These are phyloP conservation scores for Mycena venus DNA, from an alignment of 768 basidiomycete species.

Conservation along the genomic window DNA sequence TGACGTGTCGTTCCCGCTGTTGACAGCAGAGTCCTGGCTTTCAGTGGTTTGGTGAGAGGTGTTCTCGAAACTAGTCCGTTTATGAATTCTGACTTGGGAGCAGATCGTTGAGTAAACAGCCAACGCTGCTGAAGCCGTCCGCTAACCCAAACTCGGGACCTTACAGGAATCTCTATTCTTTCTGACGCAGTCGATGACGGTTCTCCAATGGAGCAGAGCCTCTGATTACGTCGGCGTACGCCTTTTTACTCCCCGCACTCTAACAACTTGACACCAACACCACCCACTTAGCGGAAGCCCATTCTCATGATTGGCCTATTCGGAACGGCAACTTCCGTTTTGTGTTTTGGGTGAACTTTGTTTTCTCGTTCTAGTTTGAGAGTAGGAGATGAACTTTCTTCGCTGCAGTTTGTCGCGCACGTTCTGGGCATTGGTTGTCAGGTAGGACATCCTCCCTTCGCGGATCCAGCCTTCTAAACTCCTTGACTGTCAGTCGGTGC, in stretches of 20 bases:
- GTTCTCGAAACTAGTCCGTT: slow-evolving; percentile 33
- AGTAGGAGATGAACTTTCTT: too few relatives aligned
- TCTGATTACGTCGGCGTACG: slow-evolving; percentile 59
- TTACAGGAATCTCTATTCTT: slow-evolving; percentile 67
- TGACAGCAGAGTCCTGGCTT: not conserved
- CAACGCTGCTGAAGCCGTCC: too few relatives aligned
- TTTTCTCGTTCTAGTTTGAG: too few relatives aligned
- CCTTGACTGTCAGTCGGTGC: slow-evolving; percentile 48
- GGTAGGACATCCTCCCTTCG: not conserved
- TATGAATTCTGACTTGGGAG: not conserved
- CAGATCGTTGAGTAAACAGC: slow-evolving; percentile 23
- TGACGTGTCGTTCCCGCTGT: too few relatives aligned
- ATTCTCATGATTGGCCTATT: slow-evolving; percentile 60
- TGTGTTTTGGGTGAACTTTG: slow-evolving; percentile 66
- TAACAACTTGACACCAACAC: too few relatives aligned
- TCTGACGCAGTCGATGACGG: slow-evolving; percentile 58
- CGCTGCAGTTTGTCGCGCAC: slow-evolving; percentile 64
- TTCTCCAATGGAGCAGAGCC: slow-evolving; percentile 65
- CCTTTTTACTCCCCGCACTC: too few relatives aligned
- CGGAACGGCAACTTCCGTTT: slow-evolving; percentile 59
- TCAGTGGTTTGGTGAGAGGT: slow-evolving; percentile 10
- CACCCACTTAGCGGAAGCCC: slow-evolving; percentile 51
- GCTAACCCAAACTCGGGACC: not conserved
- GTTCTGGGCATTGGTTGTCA: slow-evolving; percentile 56
- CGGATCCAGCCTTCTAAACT: slow-evolving; percentile 21